Base-by-base conservation (phyloP, 305 asterid species). In the Nicotiana rustica region DNA sequence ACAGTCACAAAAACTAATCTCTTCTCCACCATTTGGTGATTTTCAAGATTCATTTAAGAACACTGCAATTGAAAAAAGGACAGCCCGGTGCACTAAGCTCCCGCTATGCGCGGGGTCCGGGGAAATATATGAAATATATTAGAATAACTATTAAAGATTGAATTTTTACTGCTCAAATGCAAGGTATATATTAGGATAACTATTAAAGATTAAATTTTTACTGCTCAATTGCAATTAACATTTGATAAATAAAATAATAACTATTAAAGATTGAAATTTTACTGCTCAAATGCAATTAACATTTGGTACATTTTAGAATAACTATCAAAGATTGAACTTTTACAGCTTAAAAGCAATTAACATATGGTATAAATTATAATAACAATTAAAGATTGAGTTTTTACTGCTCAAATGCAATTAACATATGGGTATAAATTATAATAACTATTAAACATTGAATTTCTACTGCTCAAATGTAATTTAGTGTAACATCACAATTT, bases 1-100 rank as follows among this genome's bases (percentile, higher is more conserved):
- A 94, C 99, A 1, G 97, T 96, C 87, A 93, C 95, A 79, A 96
- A 94, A 38, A 91, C 98, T 19, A 88, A 83, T 85, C 91, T 90
- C 85, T 78, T 78, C 38, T 78, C 71, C 68, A 12, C 70, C 81
- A 59, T 78, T 61, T 59, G 44, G 14, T 1, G n/a, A 59, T 25
- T 73, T 21, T 38, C 79, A 73, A 73, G 52, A 19, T 0, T 12
- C 3, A 49, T 73, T 49, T 61, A 49, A 49, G 12, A n/a, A 17
- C 64, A 73, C 79, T 73, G 64, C 64, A 73, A 73, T 47, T 13
- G 49, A 73, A 14, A 62, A 25, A 25, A 25, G 25, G 25, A 25
- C 25, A 25, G 25, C 25, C 25, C 25, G 25, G 25, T 25, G 25
- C 25, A 25, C 25, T 25, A 25, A 25, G 25, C 25, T 25, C 25